Conservation (phyloP, 202 grass and related monocot genomes). For the Zoysia matrella region DNA sequence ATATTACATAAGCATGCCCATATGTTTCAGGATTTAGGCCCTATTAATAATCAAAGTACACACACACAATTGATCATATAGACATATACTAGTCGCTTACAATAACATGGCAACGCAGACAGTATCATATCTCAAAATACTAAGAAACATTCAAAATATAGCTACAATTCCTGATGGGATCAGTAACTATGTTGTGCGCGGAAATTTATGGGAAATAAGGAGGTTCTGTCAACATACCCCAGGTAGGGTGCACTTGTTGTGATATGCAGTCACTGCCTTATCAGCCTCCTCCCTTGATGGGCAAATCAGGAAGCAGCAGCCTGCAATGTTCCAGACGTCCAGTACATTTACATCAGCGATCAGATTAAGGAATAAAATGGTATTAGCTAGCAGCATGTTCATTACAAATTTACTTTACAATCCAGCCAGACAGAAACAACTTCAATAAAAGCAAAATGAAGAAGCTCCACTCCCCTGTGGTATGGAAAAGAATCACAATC, state of each 20-base stretch:
- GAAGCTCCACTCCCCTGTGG: not conserved
- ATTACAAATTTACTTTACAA: too few species aligned
- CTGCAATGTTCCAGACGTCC: conserved; percentile 59
- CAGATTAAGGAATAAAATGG: conserved; percentile 37
- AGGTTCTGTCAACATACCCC: conserved; percentile 59
- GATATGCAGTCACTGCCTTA: too few species aligned
- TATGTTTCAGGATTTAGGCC: conserved; percentile 6
- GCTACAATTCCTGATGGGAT: conserved; percentile 2
- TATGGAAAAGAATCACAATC: conserved; percentile 8
- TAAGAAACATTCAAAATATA: conserved; percentile 26
- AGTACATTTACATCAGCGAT: conserved; percentile 34
- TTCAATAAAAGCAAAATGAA: conserved; percentile 20
- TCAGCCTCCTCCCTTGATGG: too few species aligned
- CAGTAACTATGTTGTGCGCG: conserved; percentile 21
- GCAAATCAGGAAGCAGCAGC: conserved; percentile 95
- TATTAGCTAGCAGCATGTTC: too few species aligned
- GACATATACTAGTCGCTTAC: not conserved
- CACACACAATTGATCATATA: not conserved
- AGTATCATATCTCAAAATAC: not conserved
- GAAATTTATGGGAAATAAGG: conserved; percentile 18
- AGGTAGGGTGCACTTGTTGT: conserved; percentile 57
- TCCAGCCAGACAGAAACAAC: too few species aligned
- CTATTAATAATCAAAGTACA: not conserved
- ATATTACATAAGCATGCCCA: not conserved
- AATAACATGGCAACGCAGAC: not conserved